phyloP scores from a whole-genome alignment of 352 stramenopile species.

The Globisporangium solare region DNA sequence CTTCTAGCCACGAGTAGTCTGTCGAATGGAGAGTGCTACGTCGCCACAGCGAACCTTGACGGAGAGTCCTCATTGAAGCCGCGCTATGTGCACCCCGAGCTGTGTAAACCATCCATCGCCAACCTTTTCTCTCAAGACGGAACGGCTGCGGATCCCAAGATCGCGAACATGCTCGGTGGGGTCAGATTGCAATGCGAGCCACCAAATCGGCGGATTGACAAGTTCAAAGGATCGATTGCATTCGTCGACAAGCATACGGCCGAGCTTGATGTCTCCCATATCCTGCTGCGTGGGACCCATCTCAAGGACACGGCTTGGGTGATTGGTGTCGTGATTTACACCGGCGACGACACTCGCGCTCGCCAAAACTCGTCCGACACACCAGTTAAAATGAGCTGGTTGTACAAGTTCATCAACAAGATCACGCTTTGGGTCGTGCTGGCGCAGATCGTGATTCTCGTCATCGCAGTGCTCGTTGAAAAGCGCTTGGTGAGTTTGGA shows the following conservation, averaged over 20 bases:
- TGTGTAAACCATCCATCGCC: slow-evolving; percentile 21
- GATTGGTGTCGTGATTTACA: slow-evolving; percentile 81
- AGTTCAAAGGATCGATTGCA: slow-evolving; percentile 71
- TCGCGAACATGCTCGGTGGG: slow-evolving; percentile 12
- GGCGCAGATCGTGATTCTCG: slow-evolving; percentile 52
- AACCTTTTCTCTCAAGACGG: slow-evolving; percentile 25
- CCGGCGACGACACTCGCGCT: slow-evolving; percentile 85
- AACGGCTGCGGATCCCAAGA: slow-evolving; percentile 12
- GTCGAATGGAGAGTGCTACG: slow-evolving; percentile 62
- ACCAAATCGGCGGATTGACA: slow-evolving; percentile 65
- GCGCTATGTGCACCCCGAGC: slow-evolving; percentile 41
- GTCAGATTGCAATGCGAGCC: slow-evolving; percentile 37
- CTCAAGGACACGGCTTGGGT: slow-evolving; percentile 73
- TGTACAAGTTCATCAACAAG: slow-evolving; percentile 80
- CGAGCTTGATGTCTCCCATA: slow-evolving; percentile 58
- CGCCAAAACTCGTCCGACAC: slow-evolving; percentile 72
- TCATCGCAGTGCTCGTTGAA: slow-evolving; percentile 43
- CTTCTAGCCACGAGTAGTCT: slow-evolving; percentile 46
- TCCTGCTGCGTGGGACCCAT: slow-evolving; percentile 65
- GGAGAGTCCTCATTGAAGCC: slow-evolving; percentile 88
- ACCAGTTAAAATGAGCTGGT: slow-evolving; percentile 64
- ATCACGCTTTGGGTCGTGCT: slow-evolving; percentile 76
- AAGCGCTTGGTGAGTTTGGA: slow-evolving; percentile 25
- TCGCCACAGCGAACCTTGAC: slow-evolving; percentile 86
- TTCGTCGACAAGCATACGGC: slow-evolving; percentile 14